Conservation (phyloP, 768 basidiomycete genomes). For the Tylopilus cervinicoccineus region DNA sequence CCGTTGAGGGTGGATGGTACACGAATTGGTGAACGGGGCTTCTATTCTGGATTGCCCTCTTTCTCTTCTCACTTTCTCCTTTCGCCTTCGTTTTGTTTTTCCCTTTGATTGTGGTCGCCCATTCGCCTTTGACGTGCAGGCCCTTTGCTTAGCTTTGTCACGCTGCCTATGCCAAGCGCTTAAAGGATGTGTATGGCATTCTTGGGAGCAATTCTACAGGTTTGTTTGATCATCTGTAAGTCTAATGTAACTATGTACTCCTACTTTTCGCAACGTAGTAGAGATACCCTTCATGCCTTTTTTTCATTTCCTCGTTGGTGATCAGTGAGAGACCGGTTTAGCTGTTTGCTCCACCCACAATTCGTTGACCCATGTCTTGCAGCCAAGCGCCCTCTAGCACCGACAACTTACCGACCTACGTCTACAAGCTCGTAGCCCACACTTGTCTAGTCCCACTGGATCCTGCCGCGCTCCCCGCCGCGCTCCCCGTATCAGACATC, state of each 20-base stretch:
- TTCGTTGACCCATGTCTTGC: no score
- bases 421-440: constrained; percentile 58
- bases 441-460: constrained; percentile 36
- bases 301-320: neutral
- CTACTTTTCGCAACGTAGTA: constrained; percentile 9
- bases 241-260: constrained; percentile 24
- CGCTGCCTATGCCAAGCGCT: constrained; percentile 8
- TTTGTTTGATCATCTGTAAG: constrained; percentile 16
- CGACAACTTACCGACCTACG: constrained; percentile 39
- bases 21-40: constrained; percentile 9
- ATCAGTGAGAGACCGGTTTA: neutral
- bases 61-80: neutral
- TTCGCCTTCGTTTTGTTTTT: constrained; percentile 4
- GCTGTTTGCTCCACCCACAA: no score
- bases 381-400: no score
- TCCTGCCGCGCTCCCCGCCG: constrained; percentile 35
- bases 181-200: constrained; percentile 22
- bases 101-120: constrained; percentile 8
- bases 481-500: constrained; percentile 47
- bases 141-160: constrained; percentile 11
- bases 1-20: constrained; percentile 12
- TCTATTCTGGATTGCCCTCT: constrained; percentile 7
- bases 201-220: neutral
- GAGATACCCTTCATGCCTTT: constrained; percentile 28
- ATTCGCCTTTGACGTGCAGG: constrained; percentile 6